phyloP scores from a whole-genome alignment of 768 basidiomycete species.

The Leccinum sublutescens region DNA sequence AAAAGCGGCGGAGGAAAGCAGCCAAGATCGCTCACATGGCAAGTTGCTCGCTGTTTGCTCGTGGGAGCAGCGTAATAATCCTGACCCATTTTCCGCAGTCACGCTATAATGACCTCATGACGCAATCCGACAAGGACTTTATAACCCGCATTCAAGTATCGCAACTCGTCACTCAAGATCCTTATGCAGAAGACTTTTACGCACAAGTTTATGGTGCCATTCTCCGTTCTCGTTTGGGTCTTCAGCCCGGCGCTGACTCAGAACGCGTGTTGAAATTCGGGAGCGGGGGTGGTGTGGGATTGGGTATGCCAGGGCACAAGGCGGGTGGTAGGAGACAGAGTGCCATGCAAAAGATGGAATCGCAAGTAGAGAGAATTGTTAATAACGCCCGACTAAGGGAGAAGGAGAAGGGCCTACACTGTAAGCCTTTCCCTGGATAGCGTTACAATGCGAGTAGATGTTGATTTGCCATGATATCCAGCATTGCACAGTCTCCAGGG shows the following conservation, averaged over 20 bases:
- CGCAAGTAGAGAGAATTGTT: conserved; percentile 95
- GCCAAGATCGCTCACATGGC: conserved; percentile 91
- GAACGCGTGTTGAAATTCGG: conserved; percentile 86
- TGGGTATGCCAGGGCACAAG: conserved; percentile 48
- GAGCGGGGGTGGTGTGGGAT: conserved; percentile 82
- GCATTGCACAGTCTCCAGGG: conserved; percentile 82
- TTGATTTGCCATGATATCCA: conserved; percentile 28
- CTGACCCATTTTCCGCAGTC: conserved; percentile 45
- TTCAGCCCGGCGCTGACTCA: conserved; percentile 55
- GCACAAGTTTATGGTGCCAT: conserved; percentile 93
- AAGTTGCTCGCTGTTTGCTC: conserved; percentile 17
- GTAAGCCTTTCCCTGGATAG: conserved; percentile 29
- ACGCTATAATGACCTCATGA: conserved; percentile 94
- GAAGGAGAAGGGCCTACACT: conserved; percentile 75
- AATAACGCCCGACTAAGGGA: conserved; percentile 85
- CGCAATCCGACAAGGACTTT: conserved; percentile 98
- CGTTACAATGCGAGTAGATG: background rate
- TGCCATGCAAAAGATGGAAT: conserved; percentile 91
- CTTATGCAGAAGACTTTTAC: conserved; percentile 97
- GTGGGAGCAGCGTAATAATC: background rate
- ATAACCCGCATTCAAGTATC: conserved; percentile 99
- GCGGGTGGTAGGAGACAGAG: conserved; percentile 68
- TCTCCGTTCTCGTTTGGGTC: conserved; percentile 72
- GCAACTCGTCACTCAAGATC: conserved; percentile 95
- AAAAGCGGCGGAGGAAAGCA: conserved; percentile 75